These are phyloP conservation scores for Gossypium raimondii DNA, from an alignment of 345 rosid genomes.

Conservation along the genomic window DNA sequence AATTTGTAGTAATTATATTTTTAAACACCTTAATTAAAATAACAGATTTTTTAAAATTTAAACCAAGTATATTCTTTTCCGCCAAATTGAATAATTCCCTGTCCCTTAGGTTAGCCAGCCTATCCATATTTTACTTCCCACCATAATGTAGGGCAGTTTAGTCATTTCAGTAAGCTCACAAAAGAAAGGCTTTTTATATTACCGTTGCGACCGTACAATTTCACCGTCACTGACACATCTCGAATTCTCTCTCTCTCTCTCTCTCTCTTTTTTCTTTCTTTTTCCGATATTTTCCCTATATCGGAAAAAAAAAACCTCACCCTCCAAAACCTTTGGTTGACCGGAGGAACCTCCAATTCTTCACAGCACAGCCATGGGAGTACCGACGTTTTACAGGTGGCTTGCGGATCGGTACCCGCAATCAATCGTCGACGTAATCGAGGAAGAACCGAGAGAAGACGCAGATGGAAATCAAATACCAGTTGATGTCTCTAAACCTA, in stretches of 20 bases:
- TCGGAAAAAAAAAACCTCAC: not conserved
- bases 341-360: slow-evolving; percentile 1
- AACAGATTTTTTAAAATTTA: not conserved
- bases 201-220: not conserved
- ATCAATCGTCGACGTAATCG: slow-evolving; percentile 73
- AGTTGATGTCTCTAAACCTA: slow-evolving; percentile 65
- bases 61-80: not conserved
- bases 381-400: slow-evolving; percentile 96
- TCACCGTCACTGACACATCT: slow-evolving; percentile 10
- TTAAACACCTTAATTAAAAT: not conserved
- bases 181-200: not conserved
- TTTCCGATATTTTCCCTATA: not conserved
- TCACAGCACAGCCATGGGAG: slow-evolving; percentile 59
- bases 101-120: not conserved
- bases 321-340: not conserved
- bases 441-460: slow-evolving; percentile 55
- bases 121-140: not conserved
- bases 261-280: not conserved
- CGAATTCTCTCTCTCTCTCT: not conserved
- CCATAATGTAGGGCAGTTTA: not conserved
- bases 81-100: not conserved
- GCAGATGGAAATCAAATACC: slow-evolving; percentile 37
- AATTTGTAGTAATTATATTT: not conserved
- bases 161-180: not conserved
- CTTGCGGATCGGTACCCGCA: slow-evolving; percentile 89